A percentile compares a stretch with the other conserved stretches of the same genome.
phyloP scores from a whole-genome alignment of 164 flowering plant species.

The Malania oleifera region DNA sequence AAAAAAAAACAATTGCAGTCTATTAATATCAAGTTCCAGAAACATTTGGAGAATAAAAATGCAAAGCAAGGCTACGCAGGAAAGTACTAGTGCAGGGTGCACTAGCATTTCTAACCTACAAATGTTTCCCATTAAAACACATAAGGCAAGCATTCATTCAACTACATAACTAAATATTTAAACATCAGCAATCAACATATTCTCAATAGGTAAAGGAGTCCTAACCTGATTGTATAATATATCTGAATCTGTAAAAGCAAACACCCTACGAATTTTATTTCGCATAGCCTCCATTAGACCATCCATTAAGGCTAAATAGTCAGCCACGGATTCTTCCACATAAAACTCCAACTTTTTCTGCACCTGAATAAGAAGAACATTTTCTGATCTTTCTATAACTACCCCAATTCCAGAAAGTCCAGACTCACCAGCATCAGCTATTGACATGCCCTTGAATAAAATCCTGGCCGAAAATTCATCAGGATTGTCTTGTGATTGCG shows the following conservation, averaged over 20 bases:
- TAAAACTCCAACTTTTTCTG: constrained; percentile 83
- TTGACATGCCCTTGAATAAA: constrained; percentile 78
- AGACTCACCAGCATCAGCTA: constrained; percentile 37
- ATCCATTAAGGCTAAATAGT: constrained; percentile 81
- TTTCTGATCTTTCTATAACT: constrained; percentile 45
- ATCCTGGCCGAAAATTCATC: constrained; percentile 54
- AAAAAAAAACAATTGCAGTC: no score
- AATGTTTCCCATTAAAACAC: no score
- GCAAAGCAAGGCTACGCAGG: no score
- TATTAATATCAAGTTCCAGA: no score
- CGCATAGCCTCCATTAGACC: constrained; percentile 56
- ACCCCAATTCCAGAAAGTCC: constrained; percentile 84
- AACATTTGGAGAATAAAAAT: no score
- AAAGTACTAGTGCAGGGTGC: no score
- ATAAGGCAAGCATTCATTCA: no score
- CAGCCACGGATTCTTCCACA: constrained; percentile 72
- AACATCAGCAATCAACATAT: no score
- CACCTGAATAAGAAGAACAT: constrained; percentile 39
- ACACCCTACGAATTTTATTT: constrained; percentile 37
- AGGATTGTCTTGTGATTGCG: constrained; percentile 17
- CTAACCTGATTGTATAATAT: constrained; percentile 60
- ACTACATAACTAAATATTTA: no score
- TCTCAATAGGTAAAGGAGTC: neutral
- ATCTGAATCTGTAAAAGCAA: constrained; percentile 71
- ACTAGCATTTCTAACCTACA: no score